Conservation (phyloP, 805 yeast genomes). For the Ogataea methanolica region DNA sequence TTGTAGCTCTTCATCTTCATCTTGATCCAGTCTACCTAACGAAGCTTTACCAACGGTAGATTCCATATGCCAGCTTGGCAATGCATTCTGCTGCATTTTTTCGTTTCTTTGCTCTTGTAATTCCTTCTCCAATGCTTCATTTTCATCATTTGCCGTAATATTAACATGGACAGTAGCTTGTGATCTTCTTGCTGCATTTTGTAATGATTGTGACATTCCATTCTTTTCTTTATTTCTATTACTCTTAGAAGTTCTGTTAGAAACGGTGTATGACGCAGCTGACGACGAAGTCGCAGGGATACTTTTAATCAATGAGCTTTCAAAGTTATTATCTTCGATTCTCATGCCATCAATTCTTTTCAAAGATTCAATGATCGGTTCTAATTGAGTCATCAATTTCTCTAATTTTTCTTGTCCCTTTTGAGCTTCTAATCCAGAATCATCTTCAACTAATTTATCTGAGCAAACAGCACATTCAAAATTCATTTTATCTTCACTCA, state of each 20-base stretch:
- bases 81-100: slow-evolving; percentile 81
- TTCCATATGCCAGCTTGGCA: slow-evolving; percentile 94
- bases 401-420: slow-evolving; percentile 79
- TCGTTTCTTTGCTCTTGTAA: slow-evolving; percentile 65
- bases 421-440: slow-evolving; percentile 75
- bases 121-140: slow-evolving; percentile 54
- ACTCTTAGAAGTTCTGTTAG: slow-evolving; percentile 33
- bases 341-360: slow-evolving; percentile 77
- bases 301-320: slow-evolving; percentile 72
- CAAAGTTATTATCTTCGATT: slow-evolving; percentile 86
- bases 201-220: slow-evolving; percentile 26
- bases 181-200: slow-evolving; percentile 38
- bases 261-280: slow-evolving; percentile 63
- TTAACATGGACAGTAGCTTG: slow-evolving; percentile 88
- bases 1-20: slow-evolving; percentile 27
- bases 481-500: slow-evolving; percentile 74
- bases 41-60: slow-evolving; percentile 78
- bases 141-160: slow-evolving; percentile 84
- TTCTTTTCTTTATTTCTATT: slow-evolving; percentile 16
- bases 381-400: slow-evolving; percentile 80
- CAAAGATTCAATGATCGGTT: slow-evolving; percentile 78
- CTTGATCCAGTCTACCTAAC: slow-evolving; percentile 53
- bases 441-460: slow-evolving; percentile 77
- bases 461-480: slow-evolving; percentile 86
- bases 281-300: slow-evolving; percentile 79